Conservation (phyloP, 306 rosid genomes). For the Prunus mume region DNA sequence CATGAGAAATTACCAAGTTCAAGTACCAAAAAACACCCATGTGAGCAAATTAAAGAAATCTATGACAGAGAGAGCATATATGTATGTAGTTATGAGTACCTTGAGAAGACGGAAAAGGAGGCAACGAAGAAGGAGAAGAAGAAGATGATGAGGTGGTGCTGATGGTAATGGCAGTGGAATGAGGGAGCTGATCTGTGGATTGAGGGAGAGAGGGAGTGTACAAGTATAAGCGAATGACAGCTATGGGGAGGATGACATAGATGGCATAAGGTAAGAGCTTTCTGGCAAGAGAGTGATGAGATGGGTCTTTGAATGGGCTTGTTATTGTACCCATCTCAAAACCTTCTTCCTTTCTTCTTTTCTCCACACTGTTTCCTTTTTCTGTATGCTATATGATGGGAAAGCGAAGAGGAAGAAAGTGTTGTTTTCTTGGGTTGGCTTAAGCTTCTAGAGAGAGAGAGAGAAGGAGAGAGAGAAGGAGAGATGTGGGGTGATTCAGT, state of each 20-base stretch:
- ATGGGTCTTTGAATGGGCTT: conserved; percentile 49
- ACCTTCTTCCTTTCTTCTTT: background rate
- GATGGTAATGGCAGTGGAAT: conserved; percentile 24
- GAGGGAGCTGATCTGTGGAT: conserved; percentile 36
- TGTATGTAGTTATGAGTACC: background rate
- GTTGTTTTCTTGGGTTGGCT: conserved; percentile 3
- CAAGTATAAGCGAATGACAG: conserved; percentile 57
- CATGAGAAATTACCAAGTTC: conserved; percentile 1
- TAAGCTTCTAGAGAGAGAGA: background rate
- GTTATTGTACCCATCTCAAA: conserved; percentile 38
- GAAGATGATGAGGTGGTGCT: conserved; percentile 18
- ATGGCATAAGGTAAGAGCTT: conserved; percentile 57
- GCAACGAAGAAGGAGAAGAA: conserved; percentile 21
- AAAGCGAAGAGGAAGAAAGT: background rate
- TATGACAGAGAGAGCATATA: background rate
- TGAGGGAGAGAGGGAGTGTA: conserved; percentile 48
- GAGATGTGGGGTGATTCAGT: conserved; percentile 15
- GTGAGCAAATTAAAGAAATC: conserved; percentile 12
- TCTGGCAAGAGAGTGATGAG: conserved; percentile 23
- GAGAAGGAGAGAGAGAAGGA: background rate
- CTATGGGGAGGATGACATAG: conserved; percentile 62
- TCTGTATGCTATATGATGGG: background rate
- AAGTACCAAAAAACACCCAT: background rate
- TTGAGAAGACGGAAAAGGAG: conserved; percentile 2
- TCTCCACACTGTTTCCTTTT: background rate